Evolutionary conservation across 2,329 filamentous ascomycete species (phyloP).

Genomic region (Ophiostoma triangulosporum): DNA sequence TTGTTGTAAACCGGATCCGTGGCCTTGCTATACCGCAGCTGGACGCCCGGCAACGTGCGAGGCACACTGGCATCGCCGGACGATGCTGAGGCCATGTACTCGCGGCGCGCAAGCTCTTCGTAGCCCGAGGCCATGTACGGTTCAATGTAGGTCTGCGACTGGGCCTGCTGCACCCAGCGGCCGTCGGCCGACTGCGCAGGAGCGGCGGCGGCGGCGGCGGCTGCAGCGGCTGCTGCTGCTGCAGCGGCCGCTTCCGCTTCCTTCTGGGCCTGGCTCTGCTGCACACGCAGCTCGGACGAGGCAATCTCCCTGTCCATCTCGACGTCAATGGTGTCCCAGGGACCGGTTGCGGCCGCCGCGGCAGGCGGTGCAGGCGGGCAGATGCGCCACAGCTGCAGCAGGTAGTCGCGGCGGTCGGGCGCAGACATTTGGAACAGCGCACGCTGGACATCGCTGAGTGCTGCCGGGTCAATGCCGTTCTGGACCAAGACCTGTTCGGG

Average conservation of each 20-base stretch:
- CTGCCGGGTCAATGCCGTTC: slow-evolving; percentile 55
- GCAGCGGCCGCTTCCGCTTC: too few relatives aligned
- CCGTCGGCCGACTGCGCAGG: slow-evolving; percentile 39
- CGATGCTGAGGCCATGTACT: slow-evolving; percentile 36
- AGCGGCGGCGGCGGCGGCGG: slow-evolving; percentile 13
- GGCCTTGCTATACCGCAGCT: slow-evolving; percentile 35
- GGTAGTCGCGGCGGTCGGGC: slow-evolving; percentile 53
- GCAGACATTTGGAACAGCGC: slow-evolving; percentile 68
- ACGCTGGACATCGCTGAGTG: slow-evolving; percentile 61
- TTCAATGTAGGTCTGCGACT: slow-evolving; percentile 41
- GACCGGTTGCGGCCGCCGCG: slow-evolving; percentile 30
- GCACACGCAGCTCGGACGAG: slow-evolving; percentile 48
- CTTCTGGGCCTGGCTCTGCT: slow-evolving; percentile 27
- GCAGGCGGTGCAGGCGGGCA: slow-evolving; percentile 48
- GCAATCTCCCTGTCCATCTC: slow-evolving; percentile 41
- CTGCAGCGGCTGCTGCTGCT: background rate
- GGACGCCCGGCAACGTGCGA: background rate
- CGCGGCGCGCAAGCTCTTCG: slow-evolving; percentile 50
- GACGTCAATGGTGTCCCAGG: slow-evolving; percentile 31
- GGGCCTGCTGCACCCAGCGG: slow-evolving; percentile 29
- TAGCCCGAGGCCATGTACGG: slow-evolving; percentile 81
- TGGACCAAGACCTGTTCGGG: slow-evolving; percentile 46
- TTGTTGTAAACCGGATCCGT: slow-evolving; percentile 57
- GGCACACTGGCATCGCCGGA: background rate
- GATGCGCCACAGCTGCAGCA: slow-evolving; percentile 77